phyloP scores from a whole-genome alignment of 169 alveolate species.

The Cryptosporidium parvum region DNA sequence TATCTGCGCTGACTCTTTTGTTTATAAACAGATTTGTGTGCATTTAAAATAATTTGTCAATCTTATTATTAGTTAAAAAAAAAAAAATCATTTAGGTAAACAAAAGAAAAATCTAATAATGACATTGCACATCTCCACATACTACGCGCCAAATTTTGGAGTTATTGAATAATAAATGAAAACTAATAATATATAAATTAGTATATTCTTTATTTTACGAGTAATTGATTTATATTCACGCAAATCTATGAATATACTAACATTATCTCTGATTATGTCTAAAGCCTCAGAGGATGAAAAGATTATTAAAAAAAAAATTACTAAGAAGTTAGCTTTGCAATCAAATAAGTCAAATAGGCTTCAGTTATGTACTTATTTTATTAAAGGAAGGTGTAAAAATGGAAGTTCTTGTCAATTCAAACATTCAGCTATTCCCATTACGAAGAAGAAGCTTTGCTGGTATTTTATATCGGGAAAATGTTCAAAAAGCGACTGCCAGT shows the following conservation, averaged over 20 bases:
- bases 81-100: neutral
- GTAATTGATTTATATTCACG: neutral
- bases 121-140: slow-evolving; percentile 75
- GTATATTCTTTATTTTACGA: neutral
- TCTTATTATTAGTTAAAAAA: neutral
- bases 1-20: neutral
- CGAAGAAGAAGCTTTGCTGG: slow-evolving; percentile 65
- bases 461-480: slow-evolving; percentile 62
- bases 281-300: neutral
- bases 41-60: neutral
- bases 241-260: neutral
- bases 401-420: slow-evolving; percentile 44
- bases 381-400: slow-evolving; percentile 58
- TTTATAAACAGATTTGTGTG: slow-evolving; percentile 1
- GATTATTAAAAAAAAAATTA: neutral
- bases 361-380: slow-evolving; percentile 47
- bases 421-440: slow-evolving; percentile 40
- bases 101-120: slow-evolving; percentile 47
- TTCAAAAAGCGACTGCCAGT: slow-evolving; percentile 56
- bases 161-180: neutral
- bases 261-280: neutral
- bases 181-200: neutral
- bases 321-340: neutral
- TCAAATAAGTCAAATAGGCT: slow-evolving; percentile 2
- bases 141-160: slow-evolving; percentile 45